phyloP scores from a whole-genome alignment of 2,329 filamentous ascomycete species.

The Aureobasidium sp. region DNA sequence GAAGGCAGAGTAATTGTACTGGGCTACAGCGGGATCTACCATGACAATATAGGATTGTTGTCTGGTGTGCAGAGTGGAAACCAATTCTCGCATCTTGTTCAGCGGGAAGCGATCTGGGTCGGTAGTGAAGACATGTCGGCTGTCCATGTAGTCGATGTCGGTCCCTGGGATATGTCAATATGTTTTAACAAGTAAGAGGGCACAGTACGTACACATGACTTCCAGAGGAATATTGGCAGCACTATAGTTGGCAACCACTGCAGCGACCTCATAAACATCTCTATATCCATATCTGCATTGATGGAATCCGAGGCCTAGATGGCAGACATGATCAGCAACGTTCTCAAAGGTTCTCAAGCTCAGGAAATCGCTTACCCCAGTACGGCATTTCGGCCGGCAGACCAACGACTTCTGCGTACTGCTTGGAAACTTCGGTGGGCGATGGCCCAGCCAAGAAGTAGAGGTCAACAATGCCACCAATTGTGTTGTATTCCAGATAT shows the following conservation, averaged over 20 bases:
- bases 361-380: constrained; percentile 22
- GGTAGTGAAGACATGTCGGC: constrained; percentile 54
- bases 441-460: constrained; percentile 46
- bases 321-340: background rate
- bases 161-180: constrained; percentile 11
- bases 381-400: constrained; percentile 45
- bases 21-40: constrained; percentile 61
- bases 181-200: background rate
- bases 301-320: constrained; percentile 44
- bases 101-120: constrained; percentile 59
- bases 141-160: constrained; percentile 39
- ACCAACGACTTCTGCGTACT: constrained; percentile 46
- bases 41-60: constrained; percentile 49
- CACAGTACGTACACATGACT: constrained; percentile 43
- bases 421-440: constrained; percentile 41
- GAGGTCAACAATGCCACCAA: constrained; percentile 68
- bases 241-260: constrained; percentile 62
- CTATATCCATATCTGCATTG: constrained; percentile 43
- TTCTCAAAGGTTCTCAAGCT: background rate
- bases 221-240: constrained; percentile 60
- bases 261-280: constrained; percentile 58
- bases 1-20: constrained; percentile 48
- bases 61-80: constrained; percentile 45
- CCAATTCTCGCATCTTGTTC: constrained; percentile 57
- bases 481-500: constrained; percentile 71